Evolutionary conservation across 257 asterid genomes (phyloP), one percentile per base, ranked within the genome.

Genomic region (Eucommia ulmoides): DNA sequence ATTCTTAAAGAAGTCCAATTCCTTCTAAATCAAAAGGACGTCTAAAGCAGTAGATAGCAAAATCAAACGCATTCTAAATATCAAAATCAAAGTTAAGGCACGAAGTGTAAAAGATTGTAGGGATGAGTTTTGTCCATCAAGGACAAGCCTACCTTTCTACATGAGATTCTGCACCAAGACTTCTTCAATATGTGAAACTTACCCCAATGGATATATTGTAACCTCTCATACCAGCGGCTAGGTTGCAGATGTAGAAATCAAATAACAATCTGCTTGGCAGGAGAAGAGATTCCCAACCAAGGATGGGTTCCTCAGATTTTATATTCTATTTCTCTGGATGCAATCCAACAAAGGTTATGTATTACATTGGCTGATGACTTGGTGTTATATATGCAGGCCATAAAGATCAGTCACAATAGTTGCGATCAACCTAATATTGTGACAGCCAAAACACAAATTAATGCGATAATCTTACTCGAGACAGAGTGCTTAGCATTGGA

Each of bases 101-200:
- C n/a, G 38, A 72, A 68, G 67, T 51, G 51, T 51, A 42, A 41
- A 53, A 57, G 62, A 58, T 62, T 69, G 62, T 60, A 80, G 77
- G 61, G 79, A 67, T 52, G 60, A 57, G 62, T 66, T 53, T 61
- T 68, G 74, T 59, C 80, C 74, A 23, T 63, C 19, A 52, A 59
- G 76, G 69, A 75, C 73, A 66, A 58, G 60, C 91, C 87, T 76
- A 77, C 92, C n/a, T n/a, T 79, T 80, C 76, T 45, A 24, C 61
- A 71, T 55, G 60, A 56, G 71, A 51, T 58, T 63, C 56, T 19
- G 73, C 70, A 52, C 41, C 65, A 52, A 51, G 57, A 51, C 62
- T 53, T 63, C 78, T 65, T 68, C 77, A 62, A 66, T 23, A 45
- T 49, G 60, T 29, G 56, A 74, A 52, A 52, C 64, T 53, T 38